Evolutionary conservation across 2,329 filamentous ascomycete genomes (phyloP).

Genomic region (Leptographium flavum): DNA sequence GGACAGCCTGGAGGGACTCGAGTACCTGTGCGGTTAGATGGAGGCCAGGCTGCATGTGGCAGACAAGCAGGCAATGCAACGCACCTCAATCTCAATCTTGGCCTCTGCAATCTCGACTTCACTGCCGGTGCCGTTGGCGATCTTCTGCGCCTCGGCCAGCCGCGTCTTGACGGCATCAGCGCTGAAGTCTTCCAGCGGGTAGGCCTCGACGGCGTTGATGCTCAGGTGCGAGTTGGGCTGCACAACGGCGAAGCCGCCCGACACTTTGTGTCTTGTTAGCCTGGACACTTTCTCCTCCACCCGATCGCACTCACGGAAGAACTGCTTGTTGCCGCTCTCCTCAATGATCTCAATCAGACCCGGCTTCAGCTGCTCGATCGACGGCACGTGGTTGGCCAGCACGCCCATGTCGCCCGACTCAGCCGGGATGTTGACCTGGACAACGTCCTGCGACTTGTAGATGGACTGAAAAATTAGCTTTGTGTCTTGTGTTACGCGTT

Average conservation of each 20-base stretch:
- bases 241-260: conserved; percentile 91
- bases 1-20: conserved; percentile 65
- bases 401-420: conserved; percentile 99
- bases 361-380: conserved; percentile 97
- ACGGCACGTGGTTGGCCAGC: conserved; percentile 95
- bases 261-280: conserved; percentile 42
- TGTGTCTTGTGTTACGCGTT: no score
- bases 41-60: no score
- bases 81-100: conserved; percentile 96
- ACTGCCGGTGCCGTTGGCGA: conserved; percentile 76
- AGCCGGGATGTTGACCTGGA: conserved; percentile 98
- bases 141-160: conserved; percentile 91
- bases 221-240: conserved; percentile 89
- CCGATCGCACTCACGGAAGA: conserved; percentile 68
- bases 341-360: conserved; percentile 91
- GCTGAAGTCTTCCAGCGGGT: conserved; percentile 91
- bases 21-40: conserved; percentile 43
- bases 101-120: conserved; percentile 97
- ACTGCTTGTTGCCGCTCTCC: conserved; percentile 89
- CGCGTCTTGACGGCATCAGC: conserved; percentile 76
- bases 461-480: conserved; percentile 46
- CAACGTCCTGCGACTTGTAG: conserved; percentile 54
- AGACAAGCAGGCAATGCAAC: conserved; percentile 6
- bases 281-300: no score
- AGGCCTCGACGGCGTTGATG: conserved; percentile 98